These are phyloP conservation scores for Vicia faba DNA, from an alignment of 306 rosid species.

Conservation along the genomic window DNA sequence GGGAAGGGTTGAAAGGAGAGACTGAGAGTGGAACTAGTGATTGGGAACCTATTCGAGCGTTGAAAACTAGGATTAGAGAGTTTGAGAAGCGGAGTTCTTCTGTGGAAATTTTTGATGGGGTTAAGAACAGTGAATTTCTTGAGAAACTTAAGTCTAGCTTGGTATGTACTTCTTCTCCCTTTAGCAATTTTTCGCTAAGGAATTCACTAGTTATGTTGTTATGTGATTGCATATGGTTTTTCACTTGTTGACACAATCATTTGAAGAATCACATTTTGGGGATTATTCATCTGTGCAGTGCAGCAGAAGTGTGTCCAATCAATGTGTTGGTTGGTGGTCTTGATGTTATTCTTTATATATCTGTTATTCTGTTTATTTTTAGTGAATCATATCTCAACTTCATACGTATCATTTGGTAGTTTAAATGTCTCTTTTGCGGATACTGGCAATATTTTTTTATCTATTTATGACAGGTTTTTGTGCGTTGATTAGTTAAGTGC, in stretches of 20 bases:
- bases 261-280: too few species aligned
- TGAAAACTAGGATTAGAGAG: conserved; percentile 79
- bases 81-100: conserved; percentile 81
- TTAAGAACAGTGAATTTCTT: conserved; percentile 78
- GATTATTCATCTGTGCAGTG: too few species aligned
- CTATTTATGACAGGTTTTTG: neutral
- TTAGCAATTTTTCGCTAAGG: too few species aligned
- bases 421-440: neutral
- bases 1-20: conserved; percentile 82
- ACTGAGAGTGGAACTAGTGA: conserved; percentile 49
- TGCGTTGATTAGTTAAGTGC: neutral
- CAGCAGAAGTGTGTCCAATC: too few species aligned
- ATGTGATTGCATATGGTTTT: neutral
- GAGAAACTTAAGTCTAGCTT: conserved; percentile 86
- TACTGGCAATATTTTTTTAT: conserved; percentile 5
- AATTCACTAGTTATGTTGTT: conserved; percentile 20
- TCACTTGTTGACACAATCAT: too few species aligned
- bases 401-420: neutral
- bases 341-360: conserved; percentile 21
- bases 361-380: too few species aligned
- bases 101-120: conserved; percentile 61
- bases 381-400: conserved; percentile 4
- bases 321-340: neutral
- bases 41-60: conserved; percentile 92
- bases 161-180: conserved; percentile 46